A percentile compares a stretch with the other conserved stretches of the same genome.
Evolutionary conservation across 352 stramenopile species (phyloP).

Genomic region (Phytophthora sojae): DNA sequence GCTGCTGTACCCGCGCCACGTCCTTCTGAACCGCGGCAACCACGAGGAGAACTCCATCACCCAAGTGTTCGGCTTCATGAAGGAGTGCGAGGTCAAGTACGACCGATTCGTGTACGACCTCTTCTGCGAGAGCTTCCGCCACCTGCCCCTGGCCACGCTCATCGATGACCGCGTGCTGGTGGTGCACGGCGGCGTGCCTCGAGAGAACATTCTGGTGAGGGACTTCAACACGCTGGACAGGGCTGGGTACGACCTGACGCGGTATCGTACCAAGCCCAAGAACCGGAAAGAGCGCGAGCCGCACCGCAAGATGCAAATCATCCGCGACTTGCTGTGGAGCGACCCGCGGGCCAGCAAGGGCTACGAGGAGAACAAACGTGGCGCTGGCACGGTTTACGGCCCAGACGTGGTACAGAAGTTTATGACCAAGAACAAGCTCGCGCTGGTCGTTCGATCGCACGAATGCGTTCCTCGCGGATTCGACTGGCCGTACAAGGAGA

Average conservation of each 20-base stretch:
- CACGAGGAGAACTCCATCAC: conserved; percentile 90
- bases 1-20: conserved; percentile 74
- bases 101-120: conserved; percentile 81
- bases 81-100: conserved; percentile 87
- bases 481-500: conserved; percentile 81
- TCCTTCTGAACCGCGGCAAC: conserved; percentile 87
- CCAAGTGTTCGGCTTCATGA: conserved; percentile 90
- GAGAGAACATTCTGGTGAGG: conserved; percentile 60
- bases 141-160: conserved; percentile 76
- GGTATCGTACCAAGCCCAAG: conserved; percentile 73
- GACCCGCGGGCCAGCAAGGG: conserved; percentile 73
- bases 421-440: conserved; percentile 86
- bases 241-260: conserved; percentile 76
- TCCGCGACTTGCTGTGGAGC: conserved; percentile 87
- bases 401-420: conserved; percentile 87
- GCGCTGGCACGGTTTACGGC: conserved; percentile 80
- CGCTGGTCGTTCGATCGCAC: conserved; percentile 85
- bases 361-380: conserved; percentile 85
- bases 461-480: conserved; percentile 86
- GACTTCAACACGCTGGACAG: conserved; percentile 73
- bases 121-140: conserved; percentile 85
- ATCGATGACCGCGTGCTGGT: conserved; percentile 81
- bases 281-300: conserved; percentile 59
- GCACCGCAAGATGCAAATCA: conserved; percentile 72
- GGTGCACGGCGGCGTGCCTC: conserved; percentile 79